Evolutionary conservation across 164 flowering plant genomes (phyloP).

Genomic region (Nelumbo lutea): DNA sequence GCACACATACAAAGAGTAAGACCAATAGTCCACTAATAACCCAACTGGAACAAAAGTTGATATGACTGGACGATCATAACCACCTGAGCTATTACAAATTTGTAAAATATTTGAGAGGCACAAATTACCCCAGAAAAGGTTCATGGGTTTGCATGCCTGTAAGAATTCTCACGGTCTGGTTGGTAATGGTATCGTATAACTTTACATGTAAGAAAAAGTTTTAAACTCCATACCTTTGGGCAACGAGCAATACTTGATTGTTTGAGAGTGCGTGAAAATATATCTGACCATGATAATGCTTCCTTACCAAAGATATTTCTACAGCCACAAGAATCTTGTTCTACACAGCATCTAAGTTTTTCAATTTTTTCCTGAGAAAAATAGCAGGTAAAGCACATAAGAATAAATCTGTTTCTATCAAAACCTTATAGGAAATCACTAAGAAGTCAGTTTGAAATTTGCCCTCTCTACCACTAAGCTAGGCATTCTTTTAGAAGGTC

Average conservation of each 20-base stretch:
- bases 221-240: conserved; percentile 58
- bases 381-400: conserved; percentile 2
- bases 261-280: conserved; percentile 49
- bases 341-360: conserved; percentile 42
- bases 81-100: not conserved
- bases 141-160: not conserved
- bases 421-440: not conserved
- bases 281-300: conserved; percentile 57
- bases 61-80: not conserved
- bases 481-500: too few relatives aligned
- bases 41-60: not conserved
- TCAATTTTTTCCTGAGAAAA: conserved; percentile 46
- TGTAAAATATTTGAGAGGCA: too few relatives aligned
- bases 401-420: not conserved
- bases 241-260: conserved; percentile 58
- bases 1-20: not conserved
- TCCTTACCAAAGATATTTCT: conserved; percentile 33
- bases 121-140: not conserved
- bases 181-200: not conserved
- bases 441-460: not conserved
- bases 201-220: not conserved
- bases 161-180: not conserved
- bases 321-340: conserved; percentile 68
- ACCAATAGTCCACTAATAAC: not conserved
- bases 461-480: too few relatives aligned